These are phyloP conservation scores for Verticillium tricorpus DNA, from an alignment of 2,329 filamentous ascomycete genomes.

Conservation along the genomic window DNA sequence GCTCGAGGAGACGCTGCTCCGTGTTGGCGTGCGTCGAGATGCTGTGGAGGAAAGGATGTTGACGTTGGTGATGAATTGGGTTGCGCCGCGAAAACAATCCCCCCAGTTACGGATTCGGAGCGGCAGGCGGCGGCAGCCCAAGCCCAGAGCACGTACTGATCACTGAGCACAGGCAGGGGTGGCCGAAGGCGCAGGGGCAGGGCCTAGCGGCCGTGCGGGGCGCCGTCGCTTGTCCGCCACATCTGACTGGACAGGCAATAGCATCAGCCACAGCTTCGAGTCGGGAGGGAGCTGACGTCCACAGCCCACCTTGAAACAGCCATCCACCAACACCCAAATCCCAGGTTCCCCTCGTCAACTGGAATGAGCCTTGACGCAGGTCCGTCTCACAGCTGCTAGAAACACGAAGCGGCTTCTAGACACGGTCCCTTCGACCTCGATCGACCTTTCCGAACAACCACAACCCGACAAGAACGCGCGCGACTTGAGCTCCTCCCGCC, in stretches of 20 bases:
- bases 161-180: background rate
- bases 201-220: background rate
- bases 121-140: background rate
- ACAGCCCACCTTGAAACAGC: background rate
- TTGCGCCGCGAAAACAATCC: conserved; percentile 5
- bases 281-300: conserved; percentile 1
- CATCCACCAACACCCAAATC: background rate
- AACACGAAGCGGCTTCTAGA: background rate
- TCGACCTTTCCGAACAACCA: background rate
- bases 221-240: background rate
- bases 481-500: conserved; percentile 5
- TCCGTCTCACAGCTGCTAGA: background rate
- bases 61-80: conserved; percentile 10
- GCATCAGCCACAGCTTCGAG: background rate
- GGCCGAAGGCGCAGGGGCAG: background rate
- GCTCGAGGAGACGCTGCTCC: conserved; percentile 1
- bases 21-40: conserved; percentile 1
- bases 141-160: background rate
- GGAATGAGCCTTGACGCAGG: background rate
- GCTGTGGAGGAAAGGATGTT: conserved; percentile 12
- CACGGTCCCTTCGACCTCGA: background rate
- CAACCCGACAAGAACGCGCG: background rate
- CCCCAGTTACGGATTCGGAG: background rate
- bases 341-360: background rate
- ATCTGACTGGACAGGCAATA: background rate